Evolutionary conservation across 148 eudicot species (phyloP).

Genomic region (Silene latifolia): DNA sequence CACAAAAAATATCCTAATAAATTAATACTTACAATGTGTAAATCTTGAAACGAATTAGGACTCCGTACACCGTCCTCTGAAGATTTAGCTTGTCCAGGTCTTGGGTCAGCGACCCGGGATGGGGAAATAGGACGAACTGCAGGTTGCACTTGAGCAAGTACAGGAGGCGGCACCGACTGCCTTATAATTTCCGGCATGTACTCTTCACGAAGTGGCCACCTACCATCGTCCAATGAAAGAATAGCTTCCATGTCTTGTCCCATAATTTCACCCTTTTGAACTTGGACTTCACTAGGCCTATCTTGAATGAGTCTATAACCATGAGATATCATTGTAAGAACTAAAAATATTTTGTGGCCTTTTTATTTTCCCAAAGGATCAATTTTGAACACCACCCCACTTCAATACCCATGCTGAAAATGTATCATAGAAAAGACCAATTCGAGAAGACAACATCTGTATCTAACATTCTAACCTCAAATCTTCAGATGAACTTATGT

Average conservation of each 20-base stretch:
- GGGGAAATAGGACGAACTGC: conserved; percentile 62
- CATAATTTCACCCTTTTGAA: conserved; percentile 38
- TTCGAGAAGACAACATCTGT: background rate
- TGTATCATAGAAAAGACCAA: background rate
- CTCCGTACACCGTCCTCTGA: conserved; percentile 46
- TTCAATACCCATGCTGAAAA: background rate
- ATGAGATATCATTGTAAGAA: conserved; percentile 27
- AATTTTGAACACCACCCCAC: background rate
- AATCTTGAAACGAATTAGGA: conserved; percentile 71
- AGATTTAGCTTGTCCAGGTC: conserved; percentile 80
- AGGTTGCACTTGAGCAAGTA: conserved; percentile 81
- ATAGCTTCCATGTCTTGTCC: conserved; percentile 70
- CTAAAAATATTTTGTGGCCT: background rate
- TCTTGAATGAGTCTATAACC: conserved; percentile 47
- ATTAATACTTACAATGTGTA: conserved; percentile 69
- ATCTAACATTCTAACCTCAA: conserved; percentile 63
- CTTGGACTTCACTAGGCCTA: conserved; percentile 39
- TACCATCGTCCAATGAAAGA: conserved; percentile 87
- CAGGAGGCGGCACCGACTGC: conserved; percentile 96
- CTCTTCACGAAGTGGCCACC: conserved; percentile 58
- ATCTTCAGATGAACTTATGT: conserved; percentile 46
- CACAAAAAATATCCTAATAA: background rate
- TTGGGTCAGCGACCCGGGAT: conserved; percentile 93
- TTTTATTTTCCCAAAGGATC: too few relatives aligned
- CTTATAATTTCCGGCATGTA: conserved; percentile 58